A percentile compares a stretch with the other conserved stretches of the same genome.
Conservation (phyloP, 2,329 filamentous ascomycete genomes). For the Xylariaceae sp. region DNA sequence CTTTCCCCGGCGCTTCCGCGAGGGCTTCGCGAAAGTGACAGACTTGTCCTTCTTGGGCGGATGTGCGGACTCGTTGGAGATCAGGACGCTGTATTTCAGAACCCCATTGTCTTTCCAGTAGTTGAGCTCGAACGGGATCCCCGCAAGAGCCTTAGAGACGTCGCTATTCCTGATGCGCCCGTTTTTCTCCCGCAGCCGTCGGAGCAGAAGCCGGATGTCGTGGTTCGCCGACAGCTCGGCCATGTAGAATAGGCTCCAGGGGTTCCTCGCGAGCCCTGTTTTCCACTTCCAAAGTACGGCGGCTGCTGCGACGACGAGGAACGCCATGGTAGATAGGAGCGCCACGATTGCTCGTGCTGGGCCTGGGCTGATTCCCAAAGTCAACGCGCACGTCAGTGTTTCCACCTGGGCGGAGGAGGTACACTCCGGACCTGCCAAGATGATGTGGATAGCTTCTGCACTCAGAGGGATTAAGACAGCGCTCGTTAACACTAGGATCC, state of each 20-base stretch:
- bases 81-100: slow-evolving; percentile 29
- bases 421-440: slow-evolving; percentile 38
- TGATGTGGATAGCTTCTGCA: slow-evolving; percentile 44
- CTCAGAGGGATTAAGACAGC: slow-evolving; percentile 44
- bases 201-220: slow-evolving; percentile 32
- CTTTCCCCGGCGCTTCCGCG: background rate
- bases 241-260: slow-evolving; percentile 45
- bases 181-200: slow-evolving; percentile 16
- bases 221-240: slow-evolving; percentile 38
- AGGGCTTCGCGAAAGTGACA: slow-evolving; percentile 1
- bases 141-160: slow-evolving; percentile 30
- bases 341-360: slow-evolving; percentile 38
- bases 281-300: slow-evolving; percentile 37
- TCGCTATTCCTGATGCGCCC: slow-evolving; percentile 23
- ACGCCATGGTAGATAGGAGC: slow-evolving; percentile 37
- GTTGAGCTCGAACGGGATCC: slow-evolving; percentile 24
- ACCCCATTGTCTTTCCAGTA: slow-evolving; percentile 27
- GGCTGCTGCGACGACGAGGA: slow-evolving; percentile 35
- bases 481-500: slow-evolving; percentile 39
- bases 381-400: slow-evolving; percentile 37
- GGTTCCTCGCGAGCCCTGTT: slow-evolving; percentile 44
- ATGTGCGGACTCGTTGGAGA: slow-evolving; percentile 20
- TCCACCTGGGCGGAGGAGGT: slow-evolving; percentile 1
- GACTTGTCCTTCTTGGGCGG: slow-evolving; percentile 14
- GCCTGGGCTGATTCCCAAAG: slow-evolving; percentile 39